Conservation (phyloP, 108 stramenopile species). For the Skeletonema marinoi region DNA sequence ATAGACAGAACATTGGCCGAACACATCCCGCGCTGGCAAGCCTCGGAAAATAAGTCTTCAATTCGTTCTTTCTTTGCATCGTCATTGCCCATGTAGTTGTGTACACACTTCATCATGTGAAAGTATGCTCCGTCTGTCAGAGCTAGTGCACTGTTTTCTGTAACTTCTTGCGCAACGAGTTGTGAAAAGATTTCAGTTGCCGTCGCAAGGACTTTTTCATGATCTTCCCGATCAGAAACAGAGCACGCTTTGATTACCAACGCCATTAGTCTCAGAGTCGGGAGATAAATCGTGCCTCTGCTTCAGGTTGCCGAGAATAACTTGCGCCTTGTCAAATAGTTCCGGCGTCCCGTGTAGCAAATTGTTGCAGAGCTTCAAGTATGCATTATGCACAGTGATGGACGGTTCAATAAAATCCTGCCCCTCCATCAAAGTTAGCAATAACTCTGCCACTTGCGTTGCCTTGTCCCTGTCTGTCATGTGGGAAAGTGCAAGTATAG, state of each 20-base stretch:
- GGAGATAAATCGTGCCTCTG: constrained; percentile 19
- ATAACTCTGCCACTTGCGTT: constrained; percentile 27
- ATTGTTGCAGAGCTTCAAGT: constrained; percentile 27
- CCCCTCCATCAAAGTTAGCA: constrained; percentile 39
- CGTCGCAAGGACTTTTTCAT: constrained; percentile 28
- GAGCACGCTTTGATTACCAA: constrained; percentile 52
- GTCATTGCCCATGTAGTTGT: constrained; percentile 13
- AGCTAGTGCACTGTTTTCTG: constrained; percentile 25
- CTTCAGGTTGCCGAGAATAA: constrained; percentile 23
- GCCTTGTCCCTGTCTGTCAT: constrained; percentile 24
- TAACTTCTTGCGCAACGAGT: constrained; percentile 23
- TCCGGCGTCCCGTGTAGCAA: constrained; percentile 12
- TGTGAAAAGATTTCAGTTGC: constrained; percentile 29
- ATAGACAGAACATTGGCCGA: constrained; percentile 32
- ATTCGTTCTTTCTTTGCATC: constrained; percentile 38
- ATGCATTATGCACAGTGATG: constrained; percentile 40
- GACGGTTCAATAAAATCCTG: constrained; percentile 35
- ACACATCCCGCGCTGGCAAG: constrained; percentile 39
- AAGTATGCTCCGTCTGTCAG: constrained; percentile 44
- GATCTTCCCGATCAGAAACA: constrained; percentile 26
- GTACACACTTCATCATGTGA: constrained; percentile 50
- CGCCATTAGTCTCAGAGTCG: constrained; percentile 32
- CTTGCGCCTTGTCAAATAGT: constrained; percentile 29
- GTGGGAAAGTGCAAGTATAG: constrained; percentile 31
- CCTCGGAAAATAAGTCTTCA: constrained; percentile 48